These are phyloP conservation scores for Metschnikowia reukaufii DNA, from an alignment of 805 yeast species.

Conservation along the genomic window DNA sequence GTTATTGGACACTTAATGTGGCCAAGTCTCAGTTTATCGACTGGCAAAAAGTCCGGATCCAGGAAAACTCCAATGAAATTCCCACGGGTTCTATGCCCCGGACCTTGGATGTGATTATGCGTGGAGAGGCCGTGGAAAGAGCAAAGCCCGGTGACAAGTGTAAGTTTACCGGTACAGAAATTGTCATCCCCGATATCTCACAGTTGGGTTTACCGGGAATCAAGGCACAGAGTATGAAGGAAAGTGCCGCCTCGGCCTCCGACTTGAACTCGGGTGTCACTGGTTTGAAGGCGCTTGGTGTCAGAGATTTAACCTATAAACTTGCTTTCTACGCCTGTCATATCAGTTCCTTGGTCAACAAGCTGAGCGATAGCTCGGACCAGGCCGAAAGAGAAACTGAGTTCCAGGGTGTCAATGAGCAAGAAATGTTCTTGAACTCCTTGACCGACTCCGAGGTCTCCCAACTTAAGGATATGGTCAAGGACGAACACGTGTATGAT, in stretches of 20 bases:
- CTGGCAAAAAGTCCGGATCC: conserved; percentile 96
- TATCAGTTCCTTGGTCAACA: conserved; percentile 63
- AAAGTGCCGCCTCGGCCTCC: conserved; percentile 59
- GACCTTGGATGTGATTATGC: conserved; percentile 83
- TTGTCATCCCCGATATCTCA: conserved; percentile 90
- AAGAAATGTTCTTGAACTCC: conserved; percentile 75
- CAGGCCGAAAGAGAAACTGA: conserved; percentile 27
- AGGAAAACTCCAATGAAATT: conserved; percentile 93
- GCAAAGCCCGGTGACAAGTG: conserved; percentile 98
- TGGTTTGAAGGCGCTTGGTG: conserved; percentile 91
- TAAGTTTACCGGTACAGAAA: conserved; percentile 89
- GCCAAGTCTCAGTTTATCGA: conserved; percentile 85
- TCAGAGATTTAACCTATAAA: conserved; percentile 87
- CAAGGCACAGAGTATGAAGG: conserved; percentile 79
- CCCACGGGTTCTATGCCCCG: conserved; percentile 99
- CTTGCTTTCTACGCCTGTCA: conserved; percentile 91
- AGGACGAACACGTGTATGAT: conserved; percentile 79
- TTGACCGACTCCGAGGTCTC: conserved; percentile 78
- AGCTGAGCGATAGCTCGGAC: conserved; percentile 21
- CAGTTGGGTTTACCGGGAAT: conserved; percentile 95
- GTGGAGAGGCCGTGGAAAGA: conserved; percentile 93
- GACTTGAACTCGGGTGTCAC: conserved; percentile 81
- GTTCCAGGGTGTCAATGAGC: conserved; percentile 61
- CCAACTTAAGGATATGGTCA: conserved; percentile 87
- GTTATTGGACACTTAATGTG: conserved; percentile 80